Base-by-base conservation (phyloP, 1,284 basidiomycete genomes). In the Trichosporon asahii region DNA sequence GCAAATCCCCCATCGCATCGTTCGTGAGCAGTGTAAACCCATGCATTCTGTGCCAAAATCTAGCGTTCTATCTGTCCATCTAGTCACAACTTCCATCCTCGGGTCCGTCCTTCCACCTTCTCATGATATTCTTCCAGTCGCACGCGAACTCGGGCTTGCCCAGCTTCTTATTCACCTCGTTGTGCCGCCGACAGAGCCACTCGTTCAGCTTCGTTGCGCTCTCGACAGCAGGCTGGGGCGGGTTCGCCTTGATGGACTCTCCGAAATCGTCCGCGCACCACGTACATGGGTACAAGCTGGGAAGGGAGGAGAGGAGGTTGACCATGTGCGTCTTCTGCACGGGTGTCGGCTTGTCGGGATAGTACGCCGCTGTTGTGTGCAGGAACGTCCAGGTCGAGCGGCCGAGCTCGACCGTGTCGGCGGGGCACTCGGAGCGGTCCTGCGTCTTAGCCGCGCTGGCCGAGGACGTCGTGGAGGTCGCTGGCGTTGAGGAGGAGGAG, bases 311-410 rank as follows among this genome's bases (percentile, higher is more conserved):
- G 12, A 98, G 85, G 21, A 98, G 87, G 72, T 86, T 86, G 46
- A 91, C 85, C 93, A 97, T 95, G 72, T 91, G 90, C 25, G 87
- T 86, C 72, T 92, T 89, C 75, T 95, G 91, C 4, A 84, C 84
- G 0, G 88, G 85, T 0, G 89, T 88, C 0, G 95, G 92, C 29
- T 85, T 82, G 29, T 90, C 87, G n/a, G 95, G 94, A 83, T 95
- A 97, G 83, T 97, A 95, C 18, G 95, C 92, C 0, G 93, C 94
- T 3, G 94, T 91, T 1, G 94, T 90, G 80, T 98, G 95, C 44
- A 98, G 86, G 87, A 98, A 97, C 21, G 94, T 91, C 95, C 95
- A 98, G 3, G 95, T 96, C 64, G 95, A 90, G 66, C 89, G 88
- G 5, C 95, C 95, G 53, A 98, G 89, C 69, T 89, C 86, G 76